Evolutionary conservation across 2,329 filamentous ascomycete genomes (phyloP), one percentile per base, ranked within the genome.

Genomic region (Fusarium hostae): DNA sequence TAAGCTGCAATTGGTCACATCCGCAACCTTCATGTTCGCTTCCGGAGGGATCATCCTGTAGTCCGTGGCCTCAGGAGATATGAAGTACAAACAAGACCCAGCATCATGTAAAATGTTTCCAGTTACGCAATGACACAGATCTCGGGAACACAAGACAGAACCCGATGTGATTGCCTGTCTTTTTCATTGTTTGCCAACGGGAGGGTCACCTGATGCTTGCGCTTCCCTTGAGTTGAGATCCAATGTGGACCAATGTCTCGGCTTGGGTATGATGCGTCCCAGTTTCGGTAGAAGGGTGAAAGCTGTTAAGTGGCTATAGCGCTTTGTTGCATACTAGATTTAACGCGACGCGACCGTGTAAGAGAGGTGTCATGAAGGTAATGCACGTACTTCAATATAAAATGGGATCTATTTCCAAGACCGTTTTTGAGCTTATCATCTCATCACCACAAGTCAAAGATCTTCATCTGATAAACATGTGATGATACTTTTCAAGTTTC

Each of bases 261-360:
- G 55, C 41, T 72, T 61, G 56, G 56, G 65, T 55, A 72, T 72
- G 65, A 72, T 66, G 65, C 68, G 56, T 57, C 13, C 34, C 16
- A 35, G 30, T 50, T 39, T 59, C 69, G 22, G 20, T 72, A 72
- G 24, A 32, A 30, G 39, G n/a, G 0, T 56, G 9, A 5, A 20
- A 12, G 24, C 20, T 52, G 28, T 5, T 69, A 55, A 9, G 11
- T 39, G 13, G 5, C 3, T 72, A 66, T 59, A 9, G 3, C 34
- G 26, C 16, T 26, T 72, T 63, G 9, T 16, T 52, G 55, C 54
- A 62, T 59, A 16, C n/a, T 15, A 7, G n/a, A 16, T 22, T 32
- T 12, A 45, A 62, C 69, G 69, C 69, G 69, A 56, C 69, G 69
- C 66, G 65, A 59, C 56, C 48, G 63, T 68, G 65, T 68, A 56